A percentile compares a stretch with the other conserved stretches of the same genome.
Conservation (phyloP, 306 rosid species). For the Cicer arietinum region DNA sequence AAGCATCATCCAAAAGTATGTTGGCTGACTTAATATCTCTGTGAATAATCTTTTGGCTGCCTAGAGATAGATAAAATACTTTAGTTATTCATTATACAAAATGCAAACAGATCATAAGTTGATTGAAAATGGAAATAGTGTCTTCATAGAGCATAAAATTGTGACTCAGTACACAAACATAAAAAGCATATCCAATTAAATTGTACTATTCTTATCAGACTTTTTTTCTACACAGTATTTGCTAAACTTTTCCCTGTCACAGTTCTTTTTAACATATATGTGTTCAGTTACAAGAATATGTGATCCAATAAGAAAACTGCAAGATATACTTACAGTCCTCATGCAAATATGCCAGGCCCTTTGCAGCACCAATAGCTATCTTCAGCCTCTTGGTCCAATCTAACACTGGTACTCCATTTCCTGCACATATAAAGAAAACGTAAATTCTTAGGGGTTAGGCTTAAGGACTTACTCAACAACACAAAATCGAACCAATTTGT, state of each 20-base stretch:
- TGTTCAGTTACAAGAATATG: too few relatives aligned
- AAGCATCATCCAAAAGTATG: conserved; percentile 83
- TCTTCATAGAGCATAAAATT: too few relatives aligned
- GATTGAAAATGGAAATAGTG: neutral
- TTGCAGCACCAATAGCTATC: conserved; percentile 91
- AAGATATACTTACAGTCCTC: conserved; percentile 80
- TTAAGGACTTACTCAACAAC: neutral
- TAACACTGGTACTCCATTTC: conserved; percentile 67
- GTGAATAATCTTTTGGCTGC: conserved; percentile 95
- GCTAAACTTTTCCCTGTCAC: too few relatives aligned
- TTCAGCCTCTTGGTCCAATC: conserved; percentile 81
- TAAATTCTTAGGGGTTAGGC: neutral
- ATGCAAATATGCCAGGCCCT: conserved; percentile 89
- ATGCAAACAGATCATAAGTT: neutral
- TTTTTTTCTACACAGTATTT: too few relatives aligned
- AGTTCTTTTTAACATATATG: too few relatives aligned
- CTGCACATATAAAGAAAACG: conserved; percentile 44
- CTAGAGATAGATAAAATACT: conserved; percentile 58
- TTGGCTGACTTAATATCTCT: conserved; percentile 96
- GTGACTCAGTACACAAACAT: too few relatives aligned
- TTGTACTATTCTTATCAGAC: too few relatives aligned
- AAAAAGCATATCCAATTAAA: too few relatives aligned
- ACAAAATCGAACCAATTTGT: neutral
- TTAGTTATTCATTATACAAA: conserved; percentile 45
- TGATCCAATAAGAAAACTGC: conserved; percentile 19